phyloP scores from a whole-genome alignment of 2,329 filamentous ascomycete genomes.

The Fusarium transvaalense region DNA sequence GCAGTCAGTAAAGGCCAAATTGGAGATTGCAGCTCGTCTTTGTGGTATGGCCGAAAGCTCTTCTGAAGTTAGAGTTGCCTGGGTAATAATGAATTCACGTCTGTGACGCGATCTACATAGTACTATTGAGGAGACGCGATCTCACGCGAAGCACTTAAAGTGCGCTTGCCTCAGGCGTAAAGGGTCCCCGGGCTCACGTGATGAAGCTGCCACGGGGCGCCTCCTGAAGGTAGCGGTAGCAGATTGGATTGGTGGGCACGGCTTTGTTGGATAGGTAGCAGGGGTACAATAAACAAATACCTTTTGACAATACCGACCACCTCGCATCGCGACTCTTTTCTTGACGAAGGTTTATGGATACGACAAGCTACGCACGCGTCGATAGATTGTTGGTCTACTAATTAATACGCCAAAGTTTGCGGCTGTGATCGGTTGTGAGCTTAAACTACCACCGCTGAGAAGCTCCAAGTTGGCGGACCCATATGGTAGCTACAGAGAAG shows the following conservation, averaged over 20 bases:
- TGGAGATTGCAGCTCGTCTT: slow-evolving; percentile 27
- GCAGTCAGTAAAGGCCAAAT: slow-evolving; percentile 18
- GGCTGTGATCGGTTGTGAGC: slow-evolving; percentile 37
- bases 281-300: slow-evolving; percentile 43
- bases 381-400: slow-evolving; percentile 15
- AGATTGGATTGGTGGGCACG: slow-evolving; percentile 42
- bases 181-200: slow-evolving; percentile 48
- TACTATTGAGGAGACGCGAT: slow-evolving; percentile 53
- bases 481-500: slow-evolving; percentile 35
- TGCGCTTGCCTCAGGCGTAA: slow-evolving; percentile 53
- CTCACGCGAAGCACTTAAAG: slow-evolving; percentile 56
- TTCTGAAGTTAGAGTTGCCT: slow-evolving; percentile 46
- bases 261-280: slow-evolving; percentile 31
- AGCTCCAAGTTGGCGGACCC: slow-evolving; percentile 38
- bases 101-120: slow-evolving; percentile 55
- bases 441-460: slow-evolving; percentile 28
- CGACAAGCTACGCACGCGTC: slow-evolving; percentile 36
- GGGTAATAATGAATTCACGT: slow-evolving; percentile 53
- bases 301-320: slow-evolving; percentile 41
- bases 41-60: slow-evolving; percentile 35
- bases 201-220: slow-evolving; percentile 41
- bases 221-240: slow-evolving; percentile 46
- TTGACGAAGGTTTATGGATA: slow-evolving; percentile 34
- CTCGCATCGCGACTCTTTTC: slow-evolving; percentile 19
- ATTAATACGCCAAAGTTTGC: slow-evolving; percentile 20